Base-by-base conservation (phyloP, 2,329 filamentous ascomycete genomes). In the Ascomycota sp. region DNA sequence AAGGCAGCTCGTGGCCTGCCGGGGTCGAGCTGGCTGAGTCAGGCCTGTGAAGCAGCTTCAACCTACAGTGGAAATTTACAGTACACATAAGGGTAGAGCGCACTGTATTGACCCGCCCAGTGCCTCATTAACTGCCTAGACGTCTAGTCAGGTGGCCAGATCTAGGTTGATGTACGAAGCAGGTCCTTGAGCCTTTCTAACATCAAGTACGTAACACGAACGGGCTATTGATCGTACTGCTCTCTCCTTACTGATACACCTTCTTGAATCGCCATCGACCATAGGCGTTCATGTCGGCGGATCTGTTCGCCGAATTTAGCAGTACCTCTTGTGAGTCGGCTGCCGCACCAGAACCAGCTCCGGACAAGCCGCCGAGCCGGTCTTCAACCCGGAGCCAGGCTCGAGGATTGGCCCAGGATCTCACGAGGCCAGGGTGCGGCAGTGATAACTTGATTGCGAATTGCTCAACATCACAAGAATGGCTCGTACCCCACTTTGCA, bases 271-370 rank as follows among this genome's bases (percentile, higher is more conserved):
- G 6, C 6, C 25, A 25, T 7, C 23, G 7, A 11, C n/a, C 8
- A 4, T 11, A 8, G 12, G 20, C n/a, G 34, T 45, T 23, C 35
- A 75, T 75, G 69, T 75, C 70, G 40, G 66, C 69, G 36, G 69
- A 75, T 48, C 61, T 75, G 33, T 69, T 75, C 43, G 69, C 68
- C 32, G 65, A 69, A 38, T 73, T 75, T 40, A 67, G 64, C 42
- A 56, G 52, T 40, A 52, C 58, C 38, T 56, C 62, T 30, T 49
- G 45, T 32, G 46, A 43, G 35, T 37, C 47, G 33, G 42, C 53
- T 20, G 40, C 42, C 28, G 38, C 41, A 31, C 30, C 28, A 19
- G 32, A 40, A 26, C 39, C 37, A 29, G 21, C 36, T 28, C 31
- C 21, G 20, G 30, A 29, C 12, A 29, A 22, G 20, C 31, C 37